These are phyloP conservation scores for Barnettozyma populi DNA, from an alignment of 805 yeast species.

Conservation along the genomic window DNA sequence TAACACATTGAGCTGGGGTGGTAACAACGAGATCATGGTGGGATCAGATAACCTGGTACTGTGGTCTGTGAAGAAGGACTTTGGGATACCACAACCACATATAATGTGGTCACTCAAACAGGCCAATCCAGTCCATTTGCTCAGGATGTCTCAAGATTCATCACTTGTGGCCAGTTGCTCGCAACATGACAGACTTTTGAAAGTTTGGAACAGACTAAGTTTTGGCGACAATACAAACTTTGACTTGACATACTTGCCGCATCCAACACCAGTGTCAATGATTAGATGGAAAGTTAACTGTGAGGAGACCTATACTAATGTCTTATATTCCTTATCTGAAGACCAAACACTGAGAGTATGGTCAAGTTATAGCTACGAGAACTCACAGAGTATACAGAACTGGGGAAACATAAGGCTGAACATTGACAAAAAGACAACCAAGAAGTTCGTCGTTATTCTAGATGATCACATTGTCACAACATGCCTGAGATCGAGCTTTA, in stretches of 20 bases:
- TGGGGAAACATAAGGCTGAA: conserved; percentile 46
- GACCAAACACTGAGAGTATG: conserved; percentile 61
- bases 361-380: conserved; percentile 58
- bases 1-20: conserved; percentile 51
- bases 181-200: conserved; percentile 58
- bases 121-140: conserved; percentile 54
- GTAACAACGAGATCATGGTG: conserved; percentile 46
- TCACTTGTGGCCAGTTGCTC: conserved; percentile 61
- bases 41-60: conserved; percentile 55
- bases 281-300: conserved; percentile 47
- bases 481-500: conserved; percentile 16
- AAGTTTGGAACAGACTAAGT: conserved; percentile 72
- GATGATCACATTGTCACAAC: conserved; percentile 35
- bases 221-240: conserved; percentile 61
- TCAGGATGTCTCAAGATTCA: conserved; percentile 62
- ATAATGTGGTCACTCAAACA: conserved; percentile 40
- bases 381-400: conserved; percentile 48
- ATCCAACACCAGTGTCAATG: conserved; percentile 50
- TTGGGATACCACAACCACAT: conserved; percentile 32
- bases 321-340: conserved; percentile 58
- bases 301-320: conserved; percentile 36
- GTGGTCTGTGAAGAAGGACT: conserved; percentile 44
- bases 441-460: conserved; percentile 33
- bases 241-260: conserved; percentile 65
- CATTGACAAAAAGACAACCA: conserved; percentile 8